Base-by-base conservation (phyloP, 1,284 basidiomycete genomes). In the Naganishia liquefaciens region DNA sequence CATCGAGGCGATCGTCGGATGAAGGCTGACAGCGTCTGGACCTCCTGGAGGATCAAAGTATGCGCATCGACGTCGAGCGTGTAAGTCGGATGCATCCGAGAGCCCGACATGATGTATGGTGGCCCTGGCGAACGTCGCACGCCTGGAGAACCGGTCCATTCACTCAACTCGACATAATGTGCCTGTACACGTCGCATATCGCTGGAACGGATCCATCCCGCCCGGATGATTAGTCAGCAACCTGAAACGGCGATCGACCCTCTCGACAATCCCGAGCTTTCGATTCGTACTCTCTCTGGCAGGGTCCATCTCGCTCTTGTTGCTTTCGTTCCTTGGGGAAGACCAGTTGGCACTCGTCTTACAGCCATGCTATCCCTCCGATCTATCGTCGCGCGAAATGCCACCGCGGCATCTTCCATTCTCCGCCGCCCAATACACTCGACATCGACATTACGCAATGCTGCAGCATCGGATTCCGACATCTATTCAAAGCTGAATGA, bases 1-100 rank as follows among this genome's bases (percentile, higher is more conserved):
- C 93, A 95, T 55, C 93, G 86, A 54, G 92, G 91, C 79, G 95
- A 95, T 81, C 94, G 92, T 76, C 95, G 90, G 91, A 99, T 96
- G n/a, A 87, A 85, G 4, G 93, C 92, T 46, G 93, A 96, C 71
- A 99, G 90, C 13, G 91, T 84, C 63, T 94, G 84, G 69, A 97
- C 90, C 82, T 98, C 94, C 68, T 79, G 78, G 40, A 76, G 74
- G 37, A 79, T 60, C 57, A 60, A 49, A 37, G 57, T 60, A 46
- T 60, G 57, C n/a, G 57, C 57, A 46, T 60, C 57, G 30, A 60
- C 46, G 49, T 60, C 57, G 46, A 60, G 57, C 40, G 57, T 60
- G 37, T 60, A 60, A 46, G 57, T 50, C 23, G 57, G 57, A 27
- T 50, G 57, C 27, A 19, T 23, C 33, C 17, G 23, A 46, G 39